Conservation (phyloP, 768 basidiomycete species). For the Lactifluus piperatus region DNA sequence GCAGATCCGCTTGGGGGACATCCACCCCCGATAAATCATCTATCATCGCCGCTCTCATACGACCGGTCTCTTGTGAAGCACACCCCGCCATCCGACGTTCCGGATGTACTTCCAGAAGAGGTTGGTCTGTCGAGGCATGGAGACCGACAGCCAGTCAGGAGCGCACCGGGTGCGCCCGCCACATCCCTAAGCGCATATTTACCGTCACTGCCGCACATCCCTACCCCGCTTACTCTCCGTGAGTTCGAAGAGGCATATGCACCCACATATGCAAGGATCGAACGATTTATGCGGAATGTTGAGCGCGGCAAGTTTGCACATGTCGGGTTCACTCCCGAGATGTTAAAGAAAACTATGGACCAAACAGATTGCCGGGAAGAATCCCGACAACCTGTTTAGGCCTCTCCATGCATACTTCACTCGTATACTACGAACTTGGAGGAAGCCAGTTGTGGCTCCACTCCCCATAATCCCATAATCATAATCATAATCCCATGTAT, state of each 20-base stretch:
- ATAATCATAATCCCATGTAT: too few relatives aligned
- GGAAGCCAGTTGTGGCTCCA: neutral
- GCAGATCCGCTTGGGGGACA: neutral
- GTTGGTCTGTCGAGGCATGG: neutral
- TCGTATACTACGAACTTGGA: neutral
- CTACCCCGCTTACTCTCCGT: neutral
- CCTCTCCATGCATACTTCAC: neutral
- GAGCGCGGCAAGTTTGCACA: neutral
- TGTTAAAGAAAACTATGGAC: neutral
- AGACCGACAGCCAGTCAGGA: neutral
- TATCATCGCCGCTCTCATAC: neutral
- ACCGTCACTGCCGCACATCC: neutral
- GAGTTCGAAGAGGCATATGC: constrained; percentile 11
- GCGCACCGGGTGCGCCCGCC: neutral
- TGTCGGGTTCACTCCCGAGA: constrained; percentile 6
- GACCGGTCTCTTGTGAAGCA: neutral
- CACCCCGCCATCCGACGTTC: neutral
- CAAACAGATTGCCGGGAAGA: neutral
- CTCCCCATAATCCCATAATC: neutral
- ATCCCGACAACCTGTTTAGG: neutral
- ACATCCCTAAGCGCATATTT: neutral
- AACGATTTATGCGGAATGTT: neutral
- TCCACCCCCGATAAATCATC: neutral
- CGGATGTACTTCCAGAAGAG: neutral
- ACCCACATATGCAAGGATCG: neutral